Conservation (phyloP, 2,329 filamentous ascomycete genomes). For the Cordyceps fumosorosea region DNA sequence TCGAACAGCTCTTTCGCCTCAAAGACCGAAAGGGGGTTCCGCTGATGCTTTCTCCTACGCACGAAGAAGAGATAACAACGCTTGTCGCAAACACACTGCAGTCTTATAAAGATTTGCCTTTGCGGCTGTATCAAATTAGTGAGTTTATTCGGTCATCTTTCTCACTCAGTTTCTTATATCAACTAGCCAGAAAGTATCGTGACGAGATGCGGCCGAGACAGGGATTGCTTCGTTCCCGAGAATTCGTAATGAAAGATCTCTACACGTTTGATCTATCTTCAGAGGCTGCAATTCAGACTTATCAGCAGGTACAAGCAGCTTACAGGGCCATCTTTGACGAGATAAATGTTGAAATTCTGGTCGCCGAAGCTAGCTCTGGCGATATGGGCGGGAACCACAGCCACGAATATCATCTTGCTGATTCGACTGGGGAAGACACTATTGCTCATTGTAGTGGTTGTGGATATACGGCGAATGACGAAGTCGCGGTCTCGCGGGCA, state of each 20-base stretch:
- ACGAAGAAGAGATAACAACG: slow-evolving; percentile 91
- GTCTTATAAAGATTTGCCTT: slow-evolving; percentile 79
- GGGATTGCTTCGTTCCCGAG: slow-evolving; percentile 77
- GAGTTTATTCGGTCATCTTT: slow-evolving; percentile 23
- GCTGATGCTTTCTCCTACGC: slow-evolving; percentile 81
- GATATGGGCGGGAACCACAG: slow-evolving; percentile 90
- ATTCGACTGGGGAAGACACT: slow-evolving; percentile 74
- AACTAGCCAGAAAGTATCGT: slow-evolving; percentile 77
- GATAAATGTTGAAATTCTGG: slow-evolving; percentile 73
- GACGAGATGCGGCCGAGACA: slow-evolving; percentile 87
- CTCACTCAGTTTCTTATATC: slow-evolving; percentile 16
- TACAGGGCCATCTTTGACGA: slow-evolving; percentile 77
- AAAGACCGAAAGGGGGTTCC: slow-evolving; percentile 68
- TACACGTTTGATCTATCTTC: slow-evolving; percentile 82
- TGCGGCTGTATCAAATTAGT: slow-evolving; percentile 88
- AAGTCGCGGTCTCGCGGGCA: slow-evolving; percentile 54
- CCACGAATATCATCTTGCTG: slow-evolving; percentile 89
- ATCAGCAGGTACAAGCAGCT: slow-evolving; percentile 63
- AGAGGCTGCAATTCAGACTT: slow-evolving; percentile 70
- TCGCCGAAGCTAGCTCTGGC: slow-evolving; percentile 88
- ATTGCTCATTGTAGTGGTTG: slow-evolving; percentile 71
- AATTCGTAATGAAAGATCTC: slow-evolving; percentile 97
- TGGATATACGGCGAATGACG: slow-evolving; percentile 76
- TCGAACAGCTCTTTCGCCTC: slow-evolving; percentile 65
- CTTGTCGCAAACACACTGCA: slow-evolving; percentile 66